phyloP scores from a whole-genome alignment of 495 filamentous ascomycete species.

The Xylaria cubensis region DNA sequence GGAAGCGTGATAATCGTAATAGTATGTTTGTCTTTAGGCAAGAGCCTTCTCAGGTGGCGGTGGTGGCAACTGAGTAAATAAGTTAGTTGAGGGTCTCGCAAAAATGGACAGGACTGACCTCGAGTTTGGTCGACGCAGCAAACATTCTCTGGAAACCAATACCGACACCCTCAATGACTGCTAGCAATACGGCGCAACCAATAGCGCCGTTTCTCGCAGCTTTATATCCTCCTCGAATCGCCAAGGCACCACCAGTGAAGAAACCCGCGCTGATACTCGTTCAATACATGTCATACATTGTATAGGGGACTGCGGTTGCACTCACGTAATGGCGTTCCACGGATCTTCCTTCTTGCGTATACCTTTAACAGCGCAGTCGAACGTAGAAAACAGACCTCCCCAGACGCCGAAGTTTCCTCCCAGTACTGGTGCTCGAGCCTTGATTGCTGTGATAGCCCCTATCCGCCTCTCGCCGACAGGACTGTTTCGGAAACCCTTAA shows the following conservation, averaged over 20 bases:
- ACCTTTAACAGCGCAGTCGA: slow-evolving; percentile 97
- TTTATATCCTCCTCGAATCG: slow-evolving; percentile 85
- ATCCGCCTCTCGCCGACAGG: slow-evolving; percentile 92
- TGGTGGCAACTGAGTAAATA: slow-evolving; percentile 41
- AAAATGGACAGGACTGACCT: slow-evolving; percentile 56
- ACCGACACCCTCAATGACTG: slow-evolving; percentile 96
- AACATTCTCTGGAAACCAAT: slow-evolving; percentile 98
- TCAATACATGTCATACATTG: slow-evolving; percentile 46
- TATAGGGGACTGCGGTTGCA: not conserved
- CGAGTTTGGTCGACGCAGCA: slow-evolving; percentile 87
- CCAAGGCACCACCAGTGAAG: slow-evolving; percentile 92
- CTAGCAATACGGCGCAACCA: slow-evolving; percentile 89
- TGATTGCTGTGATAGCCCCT: slow-evolving; percentile 95
- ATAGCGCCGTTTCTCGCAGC: slow-evolving; percentile 94
- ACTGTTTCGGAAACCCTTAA: slow-evolving; percentile 92
- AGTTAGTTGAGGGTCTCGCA: slow-evolving; percentile 3
- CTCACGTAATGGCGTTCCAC: slow-evolving; percentile 80
- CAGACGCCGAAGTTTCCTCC: slow-evolving; percentile 98
- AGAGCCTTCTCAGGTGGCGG: slow-evolving; percentile 50
- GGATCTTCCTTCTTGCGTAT: slow-evolving; percentile 96
- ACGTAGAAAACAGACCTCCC: slow-evolving; percentile 94
- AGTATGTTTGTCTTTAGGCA: slow-evolving; percentile 37
- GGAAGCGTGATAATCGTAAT: not conserved
- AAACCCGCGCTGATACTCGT: slow-evolving; percentile 75
- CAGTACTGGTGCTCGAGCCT: slow-evolving; percentile 92